These are phyloP conservation scores for Lasiodiplodia theobromae DNA, from an alignment of 2,329 filamentous ascomycete genomes.

Conservation along the genomic window DNA sequence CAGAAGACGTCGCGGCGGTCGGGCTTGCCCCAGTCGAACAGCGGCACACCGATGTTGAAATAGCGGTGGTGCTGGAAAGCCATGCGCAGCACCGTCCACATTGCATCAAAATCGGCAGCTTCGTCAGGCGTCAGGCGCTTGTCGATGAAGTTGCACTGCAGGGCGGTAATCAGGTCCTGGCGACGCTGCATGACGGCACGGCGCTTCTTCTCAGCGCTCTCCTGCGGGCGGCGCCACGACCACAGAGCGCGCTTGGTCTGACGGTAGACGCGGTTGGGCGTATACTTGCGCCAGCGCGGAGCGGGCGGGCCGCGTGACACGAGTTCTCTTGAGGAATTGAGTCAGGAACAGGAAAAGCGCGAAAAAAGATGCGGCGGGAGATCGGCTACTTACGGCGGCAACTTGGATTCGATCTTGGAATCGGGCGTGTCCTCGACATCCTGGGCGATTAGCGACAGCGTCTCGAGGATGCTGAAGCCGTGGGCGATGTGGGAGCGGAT, in stretches of 20 bases:
- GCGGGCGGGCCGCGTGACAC: conserved; percentile 4
- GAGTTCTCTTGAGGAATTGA: conserved; percentile 8
- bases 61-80: conserved; percentile 38
- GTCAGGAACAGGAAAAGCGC: conserved; percentile 2
- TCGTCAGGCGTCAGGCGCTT: conserved; percentile 32
- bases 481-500: conserved; percentile 40
- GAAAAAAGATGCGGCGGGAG: not conserved
- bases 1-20: conserved; percentile 28
- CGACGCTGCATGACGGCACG: conserved; percentile 23
- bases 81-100: conserved; percentile 41
- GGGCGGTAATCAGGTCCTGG: conserved; percentile 35
- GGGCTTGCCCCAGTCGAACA: conserved; percentile 35
- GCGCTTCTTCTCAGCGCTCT: conserved; percentile 24
- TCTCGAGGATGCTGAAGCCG: conserved; percentile 40
- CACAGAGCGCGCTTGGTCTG: conserved; percentile 23
- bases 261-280: conserved; percentile 26
- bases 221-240: conserved; percentile 27
- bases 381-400: conserved; percentile 21
- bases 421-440: conserved; percentile 33
- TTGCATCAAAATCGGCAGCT: conserved; percentile 41
- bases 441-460: conserved; percentile 38
- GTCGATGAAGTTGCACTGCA: conserved; percentile 26
- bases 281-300: conserved; percentile 21
- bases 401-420: conserved; percentile 30
- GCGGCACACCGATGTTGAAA: conserved; percentile 38